Base-by-base conservation (phyloP, 352 stramenopile genomes). In the Phytophthora pluvialis region DNA sequence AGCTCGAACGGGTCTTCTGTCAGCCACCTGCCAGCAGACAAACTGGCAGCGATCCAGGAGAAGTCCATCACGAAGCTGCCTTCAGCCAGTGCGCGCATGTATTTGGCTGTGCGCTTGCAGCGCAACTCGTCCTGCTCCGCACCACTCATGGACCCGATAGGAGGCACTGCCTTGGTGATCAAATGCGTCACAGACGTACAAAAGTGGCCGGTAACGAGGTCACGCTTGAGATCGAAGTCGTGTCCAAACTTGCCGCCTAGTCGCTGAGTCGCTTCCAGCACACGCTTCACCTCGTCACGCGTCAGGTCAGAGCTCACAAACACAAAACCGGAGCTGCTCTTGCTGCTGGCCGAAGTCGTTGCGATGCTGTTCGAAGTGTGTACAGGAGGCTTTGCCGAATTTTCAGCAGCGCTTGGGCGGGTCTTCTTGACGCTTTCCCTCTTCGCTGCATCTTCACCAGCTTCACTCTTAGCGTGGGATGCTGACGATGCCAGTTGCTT, bases 71-170 rank as follows among this genome's bases (percentile, higher is more conserved):
- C 73, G 44, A 81, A 93, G 28, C 54, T 78, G 7, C 84, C 84
- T 64, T 94, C 81, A 1, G 86, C 83, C 16, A 96, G 64, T 6
- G 81, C 88, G 16, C 83, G 83, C 88, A 96, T 93, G 72, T 93
- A 94, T 72, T 94, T 95, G 57, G 81, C 81, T 0, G 85, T 96
- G 21, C 88, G 85, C 50, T 91, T 90, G 57, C 88, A 96, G 26
- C 86, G 84, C 31, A 81, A 50, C 8, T 77, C 61, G 26, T 67
- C 13, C 0, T 55, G 16, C 3, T 52, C 49, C 9, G 53, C 44
- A 0, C 46, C 52, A 40, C 6, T 40, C 7, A 57, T 44, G 18
- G 45, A 47, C 10, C 66, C 61, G 4, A 78, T 67, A 44, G 59
- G 53, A 3, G 67, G 49, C 3, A 86, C 76, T 10, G 81, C 66